Conservation (phyloP, 2,329 filamentous ascomycete species). For the Acrocalymma vagum region DNA sequence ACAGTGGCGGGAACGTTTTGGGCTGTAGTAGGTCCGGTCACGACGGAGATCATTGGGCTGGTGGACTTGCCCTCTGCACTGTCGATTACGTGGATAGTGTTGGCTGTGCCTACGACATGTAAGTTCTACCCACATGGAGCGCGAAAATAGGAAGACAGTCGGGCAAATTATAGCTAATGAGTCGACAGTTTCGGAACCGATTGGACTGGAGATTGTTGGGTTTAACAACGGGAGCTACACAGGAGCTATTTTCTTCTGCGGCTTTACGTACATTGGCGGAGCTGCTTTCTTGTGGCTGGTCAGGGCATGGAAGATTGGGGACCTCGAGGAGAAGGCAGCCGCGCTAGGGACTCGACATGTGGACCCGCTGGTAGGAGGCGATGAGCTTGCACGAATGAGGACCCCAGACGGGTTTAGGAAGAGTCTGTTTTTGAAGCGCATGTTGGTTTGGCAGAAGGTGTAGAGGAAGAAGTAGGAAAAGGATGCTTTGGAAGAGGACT, state of each 20-base stretch:
- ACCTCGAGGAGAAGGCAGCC: slow-evolving; percentile 54
- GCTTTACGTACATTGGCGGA: slow-evolving; percentile 68
- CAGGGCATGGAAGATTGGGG: slow-evolving; percentile 68
- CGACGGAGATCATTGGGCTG: slow-evolving; percentile 77
- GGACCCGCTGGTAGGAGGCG: slow-evolving; percentile 24
- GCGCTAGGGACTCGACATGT: slow-evolving; percentile 31
- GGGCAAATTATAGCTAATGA: slow-evolving; percentile 11
- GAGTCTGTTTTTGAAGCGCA: slow-evolving; percentile 35
- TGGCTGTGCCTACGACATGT: slow-evolving; percentile 75
- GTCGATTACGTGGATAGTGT: slow-evolving; percentile 75
- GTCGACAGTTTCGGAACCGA: slow-evolving; percentile 58
- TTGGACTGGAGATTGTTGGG: slow-evolving; percentile 62
- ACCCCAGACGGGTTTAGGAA: slow-evolving; percentile 20
- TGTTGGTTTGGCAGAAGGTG: slow-evolving; percentile 41
- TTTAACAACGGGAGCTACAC: slow-evolving; percentile 61
- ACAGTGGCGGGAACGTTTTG: slow-evolving; percentile 76
- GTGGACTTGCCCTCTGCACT: slow-evolving; percentile 73
- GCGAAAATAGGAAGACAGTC: too few species aligned
- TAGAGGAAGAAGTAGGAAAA: slow-evolving; percentile 11
- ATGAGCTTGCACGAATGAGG: not conserved
- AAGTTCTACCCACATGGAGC: slow-evolving; percentile 27
- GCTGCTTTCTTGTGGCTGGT: slow-evolving; percentile 63
- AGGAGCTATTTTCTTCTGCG: slow-evolving; percentile 67
- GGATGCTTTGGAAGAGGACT: too few species aligned
- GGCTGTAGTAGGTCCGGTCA: slow-evolving; percentile 70